Base-by-base conservation (phyloP, 2,329 filamentous ascomycete species). In the Fusarium piperis region DNA sequence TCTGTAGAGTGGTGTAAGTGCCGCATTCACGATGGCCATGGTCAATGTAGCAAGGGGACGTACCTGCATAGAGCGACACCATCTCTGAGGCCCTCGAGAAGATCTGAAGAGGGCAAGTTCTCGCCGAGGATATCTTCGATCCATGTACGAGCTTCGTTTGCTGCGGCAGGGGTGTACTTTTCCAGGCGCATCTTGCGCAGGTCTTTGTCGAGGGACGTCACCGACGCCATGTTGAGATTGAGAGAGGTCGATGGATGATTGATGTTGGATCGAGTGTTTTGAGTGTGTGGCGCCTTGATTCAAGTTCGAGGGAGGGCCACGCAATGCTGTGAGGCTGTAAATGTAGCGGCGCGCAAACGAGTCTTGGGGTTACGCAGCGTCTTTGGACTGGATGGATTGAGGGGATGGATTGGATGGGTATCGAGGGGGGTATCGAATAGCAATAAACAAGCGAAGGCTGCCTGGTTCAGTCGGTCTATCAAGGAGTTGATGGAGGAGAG, bases 31-130 rank as follows among this genome's bases (percentile, higher is more conserved):
- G 33, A 59, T 62, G 8, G 35, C 9, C 41, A 56, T 62, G 8
- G 35, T 10, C 41, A 55, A 26, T 57, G 15, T 35, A 6, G 11
- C 18, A 32, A 35, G 20, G 38, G 28, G 35, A 79, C 90, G 76
- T 87, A 97, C 94, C 91, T 95, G 93, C 96, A 99, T 30, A 99
- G 88, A 33, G 92, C 93, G 39, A 95, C 92, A 59, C 96, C 96
- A 86, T 98, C 94, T 82, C 95, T 97, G 56, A 99, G 85, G 18
- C 88, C 90, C 65, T 96, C 94, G 15, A 99, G 87, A 56, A 99
- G 86, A 81, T 99, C 96, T 32, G 89, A 88, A 8, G 89, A 82
- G 1, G 92, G 84, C 62, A 98, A 85, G 57, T 86, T 88, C 79
- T 95, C 92, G 70, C 92, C 93, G 35, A 99, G 83, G 2, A 90